Conservation (phyloP, 257 asterid genomes). For the Scutellaria baicalensis region DNA sequence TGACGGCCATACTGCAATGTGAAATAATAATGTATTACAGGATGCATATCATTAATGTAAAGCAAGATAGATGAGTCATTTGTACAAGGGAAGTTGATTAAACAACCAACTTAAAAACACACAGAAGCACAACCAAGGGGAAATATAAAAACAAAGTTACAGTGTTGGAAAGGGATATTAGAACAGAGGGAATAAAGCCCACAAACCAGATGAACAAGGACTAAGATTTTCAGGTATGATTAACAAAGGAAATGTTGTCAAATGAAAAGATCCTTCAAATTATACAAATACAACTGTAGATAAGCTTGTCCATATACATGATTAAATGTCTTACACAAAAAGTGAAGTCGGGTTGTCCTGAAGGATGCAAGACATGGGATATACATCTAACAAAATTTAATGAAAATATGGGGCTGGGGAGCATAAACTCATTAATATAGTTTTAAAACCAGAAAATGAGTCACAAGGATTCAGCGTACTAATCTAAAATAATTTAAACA, state of each 20-base stretch:
- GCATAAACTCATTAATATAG: background rate
- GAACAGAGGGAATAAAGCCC: background rate
- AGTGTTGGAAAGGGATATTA: background rate
- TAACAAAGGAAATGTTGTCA: background rate
- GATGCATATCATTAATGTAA: background rate
- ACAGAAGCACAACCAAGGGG: background rate
- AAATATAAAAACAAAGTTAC: background rate
- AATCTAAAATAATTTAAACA: constrained; percentile 61
- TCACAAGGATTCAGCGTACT: constrained; percentile 9
- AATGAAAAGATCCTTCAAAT: background rate
- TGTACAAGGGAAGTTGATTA: constrained; percentile 6
- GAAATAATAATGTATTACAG: constrained; percentile 1
- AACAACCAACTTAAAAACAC: background rate
- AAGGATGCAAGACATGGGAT: background rate
- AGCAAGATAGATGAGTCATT: background rate
- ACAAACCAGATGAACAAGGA: constrained; percentile 3
- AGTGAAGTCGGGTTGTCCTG: background rate
- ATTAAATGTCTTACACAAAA: background rate
- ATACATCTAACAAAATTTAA: background rate
- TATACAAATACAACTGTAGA: background rate
- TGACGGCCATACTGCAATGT: constrained; percentile 84
- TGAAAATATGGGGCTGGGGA: background rate
- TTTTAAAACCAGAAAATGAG: background rate
- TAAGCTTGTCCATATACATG: background rate
- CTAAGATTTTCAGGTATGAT: background rate